phyloP scores from a whole-genome alignment of 2,329 filamentous ascomycete species.

The Fusarium scirpi region DNA sequence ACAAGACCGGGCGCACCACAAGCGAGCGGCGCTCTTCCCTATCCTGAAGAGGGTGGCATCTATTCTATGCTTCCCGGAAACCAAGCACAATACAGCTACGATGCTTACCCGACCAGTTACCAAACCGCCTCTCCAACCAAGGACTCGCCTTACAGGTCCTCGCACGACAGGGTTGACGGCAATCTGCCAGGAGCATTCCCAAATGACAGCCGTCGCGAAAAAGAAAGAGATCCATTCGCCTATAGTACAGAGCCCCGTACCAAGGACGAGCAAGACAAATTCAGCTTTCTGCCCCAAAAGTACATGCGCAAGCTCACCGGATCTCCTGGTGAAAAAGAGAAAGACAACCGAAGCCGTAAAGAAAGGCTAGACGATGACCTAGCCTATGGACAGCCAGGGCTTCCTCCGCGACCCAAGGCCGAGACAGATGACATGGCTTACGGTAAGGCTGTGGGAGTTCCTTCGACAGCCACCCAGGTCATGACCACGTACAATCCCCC shows the following conservation, averaged over 20 bases:
- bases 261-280: constrained; percentile 52
- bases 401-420: constrained; percentile 42
- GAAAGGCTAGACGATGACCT: constrained; percentile 60
- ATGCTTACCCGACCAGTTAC: constrained; percentile 52
- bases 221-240: constrained; percentile 43
- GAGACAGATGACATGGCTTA: constrained; percentile 44
- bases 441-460: constrained; percentile 38
- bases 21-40: constrained; percentile 52
- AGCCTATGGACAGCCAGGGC: constrained; percentile 60
- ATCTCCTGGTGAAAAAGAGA: constrained; percentile 45
- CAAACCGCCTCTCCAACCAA: constrained; percentile 52
- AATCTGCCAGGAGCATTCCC: constrained; percentile 52
- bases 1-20: constrained; percentile 50
- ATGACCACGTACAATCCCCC: constrained; percentile 46
- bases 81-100: constrained; percentile 56
- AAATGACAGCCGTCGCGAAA: constrained; percentile 47
- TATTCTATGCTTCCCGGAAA: constrained; percentile 54
- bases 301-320: constrained; percentile 56
- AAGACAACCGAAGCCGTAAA: constrained; percentile 53
- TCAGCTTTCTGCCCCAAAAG: constrained; percentile 62
- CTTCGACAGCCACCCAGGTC: constrained; percentile 40
- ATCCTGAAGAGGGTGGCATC: constrained; percentile 55
- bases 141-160: constrained; percentile 53
- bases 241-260: constrained; percentile 24
- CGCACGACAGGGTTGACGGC: constrained; percentile 51